Base-by-base conservation (phyloP, 129 eudicot species). In the Tagetes patula region DNA sequence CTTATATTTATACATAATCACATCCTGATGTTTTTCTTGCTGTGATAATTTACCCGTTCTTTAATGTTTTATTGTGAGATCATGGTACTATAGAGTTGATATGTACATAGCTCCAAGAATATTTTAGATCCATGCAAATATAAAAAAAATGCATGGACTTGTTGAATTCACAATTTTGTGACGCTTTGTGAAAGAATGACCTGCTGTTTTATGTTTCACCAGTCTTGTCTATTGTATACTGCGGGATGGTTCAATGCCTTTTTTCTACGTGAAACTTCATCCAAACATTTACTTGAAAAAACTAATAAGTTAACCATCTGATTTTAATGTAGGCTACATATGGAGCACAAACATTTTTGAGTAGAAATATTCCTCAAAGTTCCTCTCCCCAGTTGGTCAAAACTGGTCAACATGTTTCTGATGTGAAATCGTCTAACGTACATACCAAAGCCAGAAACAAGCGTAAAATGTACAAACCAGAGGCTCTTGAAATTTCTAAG, bases 381-480 rank as follows among this genome's bases (percentile, higher is more conserved):
- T 58, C 86, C 76, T 89, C 91, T 30, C 87, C 85, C 6, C 79
- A 69, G 70, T 61, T 82, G 72, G 61, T 79, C 75, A 86, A 76
- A 75, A 53, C 73, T 75, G 66, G 75, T 34, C 89, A 87, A 61
- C 74, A 72, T 77, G 81, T 86, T 75, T 77, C 87, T 72, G 82
- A 45, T 11, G 59, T 38, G 32, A 85, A 71, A 62, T 82, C 75
- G 34, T 78, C 68, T 38, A 75, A 74, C 65, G 64, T 67, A 59
- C 72, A 80, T 68, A 83, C 92, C 3, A 87, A 77, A 89, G 80
- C 78, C 49, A 84, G 89, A 81, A 88, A 83, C 96, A 87, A 84
- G 76, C 96, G 93, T 59, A 90, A 94, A 80, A 73, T 69, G 79
- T 64, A 75, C 62, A 89, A 87, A 76, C 85, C 88, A 5, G 69